Evolutionary conservation across 208 protist genomes (phyloP).

Genomic region (Leishmania lainsoni): DNA sequence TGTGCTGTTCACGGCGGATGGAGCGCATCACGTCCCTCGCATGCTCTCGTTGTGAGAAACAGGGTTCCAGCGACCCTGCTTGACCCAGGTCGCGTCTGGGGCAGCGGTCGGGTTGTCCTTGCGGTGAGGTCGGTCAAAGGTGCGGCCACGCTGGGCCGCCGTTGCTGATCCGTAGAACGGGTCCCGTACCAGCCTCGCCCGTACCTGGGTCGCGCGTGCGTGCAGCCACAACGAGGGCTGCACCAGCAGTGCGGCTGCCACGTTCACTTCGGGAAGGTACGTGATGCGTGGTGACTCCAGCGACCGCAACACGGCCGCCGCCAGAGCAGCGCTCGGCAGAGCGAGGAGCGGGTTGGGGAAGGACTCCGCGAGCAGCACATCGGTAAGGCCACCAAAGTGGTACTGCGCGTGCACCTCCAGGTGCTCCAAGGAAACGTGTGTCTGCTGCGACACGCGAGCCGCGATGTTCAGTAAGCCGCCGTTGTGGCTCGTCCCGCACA

Average conservation of each 20-base stretch:
- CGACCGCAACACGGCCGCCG: constrained; percentile 59
- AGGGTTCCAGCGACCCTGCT: constrained; percentile 37
- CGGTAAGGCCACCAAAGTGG: constrained; percentile 84
- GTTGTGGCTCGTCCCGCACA: constrained; percentile 73
- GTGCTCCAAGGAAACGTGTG: constrained; percentile 61
- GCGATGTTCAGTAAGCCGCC: constrained; percentile 77
- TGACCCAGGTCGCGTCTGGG: constrained; percentile 44
- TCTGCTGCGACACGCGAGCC: constrained; percentile 76
- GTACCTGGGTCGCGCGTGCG: constrained; percentile 23
- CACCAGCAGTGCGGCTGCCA: constrained; percentile 62
- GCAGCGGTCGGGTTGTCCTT: constrained; percentile 70
- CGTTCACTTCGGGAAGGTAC: constrained; percentile 74
- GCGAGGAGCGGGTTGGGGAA: constrained; percentile 72
- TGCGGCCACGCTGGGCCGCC: constrained; percentile 37
- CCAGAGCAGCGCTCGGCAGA: constrained; percentile 64
- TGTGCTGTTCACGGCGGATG: not conserved
- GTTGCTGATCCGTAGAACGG: constrained; percentile 20
- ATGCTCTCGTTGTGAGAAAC: constrained; percentile 50
- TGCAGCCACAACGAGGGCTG: constrained; percentile 72
- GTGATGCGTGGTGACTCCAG: constrained; percentile 60
- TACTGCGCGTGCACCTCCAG: constrained; percentile 69
- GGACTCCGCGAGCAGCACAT: constrained; percentile 70
- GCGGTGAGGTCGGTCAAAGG: constrained; percentile 67
- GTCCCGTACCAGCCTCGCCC: constrained; percentile 12
- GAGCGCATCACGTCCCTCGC: constrained; percentile 43